These are phyloP conservation scores for Dissophora globulifera DNA, from an alignment of 192 early-diverging fungal genomes.

Conservation along the genomic window DNA sequence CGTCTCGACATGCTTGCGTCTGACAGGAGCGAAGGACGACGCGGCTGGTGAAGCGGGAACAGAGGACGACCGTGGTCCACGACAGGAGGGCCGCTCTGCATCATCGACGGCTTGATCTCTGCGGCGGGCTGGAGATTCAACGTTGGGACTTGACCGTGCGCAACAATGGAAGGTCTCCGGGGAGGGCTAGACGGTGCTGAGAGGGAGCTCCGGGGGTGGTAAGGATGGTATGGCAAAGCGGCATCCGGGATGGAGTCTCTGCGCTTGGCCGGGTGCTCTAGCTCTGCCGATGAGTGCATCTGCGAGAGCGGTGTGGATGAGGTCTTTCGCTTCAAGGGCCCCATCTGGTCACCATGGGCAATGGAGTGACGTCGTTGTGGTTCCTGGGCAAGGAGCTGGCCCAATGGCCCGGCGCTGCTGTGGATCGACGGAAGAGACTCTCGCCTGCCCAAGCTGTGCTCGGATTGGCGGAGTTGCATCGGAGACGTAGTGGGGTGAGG, in stretches of 20 bases:
- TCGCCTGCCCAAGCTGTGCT: conserved; percentile 35
- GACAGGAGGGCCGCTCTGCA: conserved; percentile 11
- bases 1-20: conserved; percentile 42
- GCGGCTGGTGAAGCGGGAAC: conserved; percentile 43
- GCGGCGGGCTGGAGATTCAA: conserved; percentile 50
- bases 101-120: conserved; percentile 44
- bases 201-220: conserved; percentile 33
- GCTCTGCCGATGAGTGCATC: conserved; percentile 33
- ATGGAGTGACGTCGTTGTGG: conserved; percentile 51
- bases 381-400: conserved; percentile 47
- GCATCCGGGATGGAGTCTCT: conserved; percentile 48
- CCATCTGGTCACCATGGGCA: conserved; percentile 37
- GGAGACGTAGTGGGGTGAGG: conserved; percentile 48
- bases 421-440: conserved; percentile 51
- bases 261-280: conserved; percentile 44
- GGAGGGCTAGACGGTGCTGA: conserved; percentile 48
- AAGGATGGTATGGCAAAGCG: conserved; percentile 23
- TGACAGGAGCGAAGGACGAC: conserved; percentile 44
- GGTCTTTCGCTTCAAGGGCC: conserved; percentile 45
- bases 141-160: conserved; percentile 28
- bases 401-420: conserved; percentile 45
- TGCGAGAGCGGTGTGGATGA: conserved; percentile 47
- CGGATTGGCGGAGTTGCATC: conserved; percentile 51
- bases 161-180: conserved; percentile 24
- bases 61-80: conserved; percentile 41